A percentile compares a stretch with the other conserved stretches of the same genome.
These are phyloP conservation scores for Boletus bicolor DNA, from an alignment of 768 basidiomycete species.

Conservation along the genomic window DNA sequence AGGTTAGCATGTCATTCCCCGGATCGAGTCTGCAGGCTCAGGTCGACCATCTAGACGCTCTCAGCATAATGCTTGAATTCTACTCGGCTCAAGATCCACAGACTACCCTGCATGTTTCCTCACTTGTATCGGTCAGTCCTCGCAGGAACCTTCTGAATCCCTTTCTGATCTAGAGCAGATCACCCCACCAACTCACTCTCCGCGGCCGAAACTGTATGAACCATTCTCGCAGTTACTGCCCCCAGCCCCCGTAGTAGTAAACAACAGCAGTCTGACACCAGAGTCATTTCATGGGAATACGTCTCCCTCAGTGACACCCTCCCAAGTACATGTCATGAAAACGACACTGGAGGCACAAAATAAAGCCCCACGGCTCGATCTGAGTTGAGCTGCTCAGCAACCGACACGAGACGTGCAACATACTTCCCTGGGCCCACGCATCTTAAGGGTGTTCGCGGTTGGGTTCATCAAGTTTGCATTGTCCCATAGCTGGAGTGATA, in stretches of 20 bases:
- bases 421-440: neutral
- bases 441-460: neutral
- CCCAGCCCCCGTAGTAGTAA: slow-evolving; percentile 25
- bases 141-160: neutral
- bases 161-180: slow-evolving; percentile 37
- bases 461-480: neutral
- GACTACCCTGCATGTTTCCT: slow-evolving; percentile 47
- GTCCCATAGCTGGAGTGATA: neutral
- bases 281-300: slow-evolving; percentile 59
- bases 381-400: slow-evolving; percentile 21
- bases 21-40: slow-evolving; percentile 1
- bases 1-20: slow-evolving; percentile 40
- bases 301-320: slow-evolving; percentile 41
- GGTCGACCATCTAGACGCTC: slow-evolving; percentile 45
- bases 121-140: slow-evolving; percentile 49
- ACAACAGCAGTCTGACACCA: slow-evolving; percentile 46
- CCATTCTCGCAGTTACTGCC: slow-evolving; percentile 36
- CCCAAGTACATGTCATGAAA: slow-evolving; percentile 16
- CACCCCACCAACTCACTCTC: slow-evolving; percentile 42
- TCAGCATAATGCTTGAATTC: slow-evolving; percentile 68
- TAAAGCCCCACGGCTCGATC: slow-evolving; percentile 24
- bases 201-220: slow-evolving; percentile 39
- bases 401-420: neutral
- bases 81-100: slow-evolving; percentile 61
- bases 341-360: slow-evolving; percentile 13